phyloP scores from a whole-genome alignment of 176 grass and related monocot species.

The Pontederia crassipes region DNA sequence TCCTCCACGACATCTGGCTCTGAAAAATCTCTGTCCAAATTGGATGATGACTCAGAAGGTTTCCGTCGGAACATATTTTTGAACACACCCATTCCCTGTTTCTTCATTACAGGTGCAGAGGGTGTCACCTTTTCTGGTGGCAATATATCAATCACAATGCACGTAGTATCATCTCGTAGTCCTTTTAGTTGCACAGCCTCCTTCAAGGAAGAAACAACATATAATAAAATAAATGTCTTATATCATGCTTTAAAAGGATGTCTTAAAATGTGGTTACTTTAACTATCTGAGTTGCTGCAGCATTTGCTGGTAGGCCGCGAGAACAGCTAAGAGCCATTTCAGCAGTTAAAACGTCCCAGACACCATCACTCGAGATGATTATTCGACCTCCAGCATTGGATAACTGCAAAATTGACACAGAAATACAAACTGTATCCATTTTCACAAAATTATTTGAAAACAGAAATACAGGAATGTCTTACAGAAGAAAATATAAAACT shows the following conservation, averaged over 20 bases:
- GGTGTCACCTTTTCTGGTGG: conserved; percentile 68
- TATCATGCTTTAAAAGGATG: neutral
- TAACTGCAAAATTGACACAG: conserved; percentile 39
- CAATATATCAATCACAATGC: conserved; percentile 90
- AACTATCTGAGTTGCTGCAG: conserved; percentile 77
- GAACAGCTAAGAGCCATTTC: conserved; percentile 66
- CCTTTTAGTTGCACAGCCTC: conserved; percentile 67
- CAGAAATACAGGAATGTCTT: neutral
- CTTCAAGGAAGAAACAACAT: conserved; percentile 28
- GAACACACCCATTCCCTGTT: conserved; percentile 42
- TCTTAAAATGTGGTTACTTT: conserved; percentile 31
- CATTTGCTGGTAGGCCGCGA: conserved; percentile 57
- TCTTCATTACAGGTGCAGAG: conserved; percentile 45
- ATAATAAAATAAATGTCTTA: conserved; percentile 6
- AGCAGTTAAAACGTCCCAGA: conserved; percentile 84
- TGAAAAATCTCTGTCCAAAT: conserved; percentile 36
- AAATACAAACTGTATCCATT: conserved; percentile 11
- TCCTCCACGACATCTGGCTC: conserved; percentile 72
- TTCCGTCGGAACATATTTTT: conserved; percentile 80
- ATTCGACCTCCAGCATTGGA: conserved; percentile 93
- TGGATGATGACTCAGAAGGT: conserved; percentile 24
- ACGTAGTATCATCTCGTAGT: conserved; percentile 90
- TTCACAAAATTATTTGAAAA: neutral
- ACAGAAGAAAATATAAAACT: neutral
- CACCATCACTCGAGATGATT: conserved; percentile 91